phyloP scores from a whole-genome alignment of 192 early-diverging fungal genomes.

The Neocallimastix lanati region DNA sequence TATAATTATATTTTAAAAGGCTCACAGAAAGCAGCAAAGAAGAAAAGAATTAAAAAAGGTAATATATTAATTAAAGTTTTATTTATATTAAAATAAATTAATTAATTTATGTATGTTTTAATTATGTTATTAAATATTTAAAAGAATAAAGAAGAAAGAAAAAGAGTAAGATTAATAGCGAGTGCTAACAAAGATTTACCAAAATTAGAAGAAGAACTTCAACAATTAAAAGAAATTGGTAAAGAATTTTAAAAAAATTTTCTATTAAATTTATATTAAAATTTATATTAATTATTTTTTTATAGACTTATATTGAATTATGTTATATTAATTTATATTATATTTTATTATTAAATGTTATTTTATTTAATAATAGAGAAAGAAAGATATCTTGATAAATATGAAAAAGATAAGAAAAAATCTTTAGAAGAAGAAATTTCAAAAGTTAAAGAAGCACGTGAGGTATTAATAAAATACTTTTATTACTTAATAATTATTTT shows the following conservation, averaged over 20 bases:
- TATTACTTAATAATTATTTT: no score
- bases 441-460: not conserved
- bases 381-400: not conserved
- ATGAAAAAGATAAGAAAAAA: not conserved
- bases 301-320: no score
- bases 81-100: not conserved
- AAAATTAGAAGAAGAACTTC: conserved; percentile 29
- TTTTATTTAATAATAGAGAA: not conserved
- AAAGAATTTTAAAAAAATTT: conserved; percentile 2
- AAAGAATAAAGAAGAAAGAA: conserved; percentile 47
- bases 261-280: no score
- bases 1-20: conserved; percentile 1
- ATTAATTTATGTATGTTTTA: not conserved
- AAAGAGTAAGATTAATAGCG: conserved; percentile 25
- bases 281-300: no score
- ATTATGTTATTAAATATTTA: not conserved
- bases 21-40: conserved; percentile 23
- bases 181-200: conserved; percentile 32
- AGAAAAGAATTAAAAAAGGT: conserved; percentile 44
- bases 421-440: not conserved
- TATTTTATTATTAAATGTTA: no score
- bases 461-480: not conserved
- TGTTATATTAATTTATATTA: no score
- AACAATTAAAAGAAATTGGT: conserved; percentile 21
- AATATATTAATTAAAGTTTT: not conserved